phyloP scores from a whole-genome alignment of 2,329 filamentous ascomycete genomes.

The Hypoxylon sp. region DNA sequence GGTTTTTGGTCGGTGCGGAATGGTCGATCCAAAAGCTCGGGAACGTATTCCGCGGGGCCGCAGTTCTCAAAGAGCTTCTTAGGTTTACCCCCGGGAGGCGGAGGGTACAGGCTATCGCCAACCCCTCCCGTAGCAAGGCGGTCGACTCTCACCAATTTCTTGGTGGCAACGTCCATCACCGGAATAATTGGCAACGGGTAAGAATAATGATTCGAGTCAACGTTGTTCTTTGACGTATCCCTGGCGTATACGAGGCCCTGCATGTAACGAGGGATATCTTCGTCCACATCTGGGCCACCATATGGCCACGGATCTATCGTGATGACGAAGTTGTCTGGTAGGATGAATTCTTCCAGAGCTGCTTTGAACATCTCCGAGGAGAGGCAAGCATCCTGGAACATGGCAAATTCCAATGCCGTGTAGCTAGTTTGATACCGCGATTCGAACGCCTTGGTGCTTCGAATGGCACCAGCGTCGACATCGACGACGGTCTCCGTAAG shows the following conservation, averaged over 20 bases:
- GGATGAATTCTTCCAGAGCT: slow-evolving; percentile 62
- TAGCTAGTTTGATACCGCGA: slow-evolving; percentile 58
- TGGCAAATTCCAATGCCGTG: slow-evolving; percentile 58
- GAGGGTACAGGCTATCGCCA: slow-evolving; percentile 62
- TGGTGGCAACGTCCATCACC: slow-evolving; percentile 71
- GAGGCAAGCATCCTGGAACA: slow-evolving; percentile 60
- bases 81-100: slow-evolving; percentile 57
- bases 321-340: slow-evolving; percentile 62
- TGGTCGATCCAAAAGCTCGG: slow-evolving; percentile 65
- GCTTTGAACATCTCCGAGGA: slow-evolving; percentile 63
- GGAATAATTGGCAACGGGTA: slow-evolving; percentile 73
- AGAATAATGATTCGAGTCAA: slow-evolving; percentile 74
- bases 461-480: slow-evolving; percentile 53
- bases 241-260: slow-evolving; percentile 67
- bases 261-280: slow-evolving; percentile 62
- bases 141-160: slow-evolving; percentile 70
- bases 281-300: slow-evolving; percentile 60
- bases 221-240: slow-evolving; percentile 60
- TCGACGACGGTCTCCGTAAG: slow-evolving; percentile 60
- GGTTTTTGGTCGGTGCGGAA: slow-evolving; percentile 73
- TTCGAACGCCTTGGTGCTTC: slow-evolving; percentile 51
- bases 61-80: slow-evolving; percentile 63
- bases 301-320: slow-evolving; percentile 78
- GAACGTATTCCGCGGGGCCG: slow-evolving; percentile 63
- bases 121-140: slow-evolving; percentile 66